A percentile compares a stretch with the other conserved stretches of the same genome.
phyloP scores from a whole-genome alignment of 257 asterid genomes.

The Penstemon eatonii region DNA sequence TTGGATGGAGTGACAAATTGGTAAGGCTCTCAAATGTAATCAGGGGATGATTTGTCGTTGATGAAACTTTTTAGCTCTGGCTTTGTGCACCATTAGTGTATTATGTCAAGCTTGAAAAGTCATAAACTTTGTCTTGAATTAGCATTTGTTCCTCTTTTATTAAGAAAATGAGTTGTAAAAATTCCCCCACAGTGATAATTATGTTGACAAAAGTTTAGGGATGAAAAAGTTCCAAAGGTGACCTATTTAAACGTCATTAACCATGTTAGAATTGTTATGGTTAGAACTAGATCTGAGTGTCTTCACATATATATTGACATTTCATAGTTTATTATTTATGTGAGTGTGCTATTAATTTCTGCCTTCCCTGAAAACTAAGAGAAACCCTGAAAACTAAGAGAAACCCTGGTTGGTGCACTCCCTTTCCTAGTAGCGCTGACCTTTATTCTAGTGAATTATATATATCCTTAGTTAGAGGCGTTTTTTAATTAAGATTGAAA shows the following conservation, averaged over 20 bases:
- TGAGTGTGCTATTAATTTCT: slow-evolving; percentile 13
- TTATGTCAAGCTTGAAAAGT: slow-evolving; percentile 14
- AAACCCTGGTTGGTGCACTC: slow-evolving; percentile 6
- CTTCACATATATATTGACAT: not conserved
- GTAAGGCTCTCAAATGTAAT: slow-evolving; percentile 43
- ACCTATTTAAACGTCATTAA: slow-evolving; percentile 9
- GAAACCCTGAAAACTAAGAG: slow-evolving; percentile 16
- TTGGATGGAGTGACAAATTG: slow-evolving; percentile 99
- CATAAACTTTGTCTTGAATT: slow-evolving; percentile 1
- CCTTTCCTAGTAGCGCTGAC: slow-evolving; percentile 6
- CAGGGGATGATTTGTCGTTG: slow-evolving; percentile 1
- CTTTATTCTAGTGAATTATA: slow-evolving; percentile 6
- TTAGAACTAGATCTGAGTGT: not conserved
- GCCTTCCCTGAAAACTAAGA: slow-evolving; percentile 10
- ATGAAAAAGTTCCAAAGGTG: slow-evolving; percentile 8
- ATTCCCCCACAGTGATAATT: slow-evolving; percentile 7
- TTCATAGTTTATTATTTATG: not conserved
- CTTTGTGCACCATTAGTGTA: slow-evolving; percentile 21
- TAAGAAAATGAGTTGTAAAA: not conserved
- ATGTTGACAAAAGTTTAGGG: slow-evolving; percentile 7
- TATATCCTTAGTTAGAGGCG: slow-evolving; percentile 4
- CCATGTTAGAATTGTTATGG: not conserved
- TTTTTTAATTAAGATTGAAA: slow-evolving; percentile 18
- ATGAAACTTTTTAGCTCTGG: slow-evolving; percentile 23
- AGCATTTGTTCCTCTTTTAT: slow-evolving; percentile 10